These are phyloP conservation scores for Sclerotinia minor DNA, from an alignment of 2,329 filamentous ascomycete genomes.

Conservation along the genomic window DNA sequence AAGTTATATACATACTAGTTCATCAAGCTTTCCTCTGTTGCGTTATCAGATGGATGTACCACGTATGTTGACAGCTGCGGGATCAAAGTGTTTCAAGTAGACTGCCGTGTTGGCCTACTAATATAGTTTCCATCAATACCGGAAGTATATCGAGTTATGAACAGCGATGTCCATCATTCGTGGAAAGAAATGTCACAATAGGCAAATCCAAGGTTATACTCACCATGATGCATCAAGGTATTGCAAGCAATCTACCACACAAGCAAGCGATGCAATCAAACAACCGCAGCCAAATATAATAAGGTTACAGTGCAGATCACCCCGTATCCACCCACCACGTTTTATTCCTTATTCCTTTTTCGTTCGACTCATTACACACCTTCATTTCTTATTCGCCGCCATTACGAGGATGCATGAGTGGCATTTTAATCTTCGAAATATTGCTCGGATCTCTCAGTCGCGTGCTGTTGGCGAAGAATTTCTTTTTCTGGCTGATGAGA, in stretches of 20 bases:
- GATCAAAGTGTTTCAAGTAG: not conserved
- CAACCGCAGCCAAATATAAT: constrained; percentile 10
- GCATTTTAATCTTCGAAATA: not conserved
- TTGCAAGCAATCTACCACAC: constrained; percentile 1
- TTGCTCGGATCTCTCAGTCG: not conserved
- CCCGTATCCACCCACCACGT: constrained; percentile 10
- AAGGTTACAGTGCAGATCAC: constrained; percentile 17
- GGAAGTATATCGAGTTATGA: too few species aligned
- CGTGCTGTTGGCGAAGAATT: not conserved
- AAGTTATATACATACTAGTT: not conserved
- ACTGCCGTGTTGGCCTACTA: not conserved
- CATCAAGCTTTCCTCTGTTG: not conserved
- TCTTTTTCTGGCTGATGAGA: constrained; percentile 2
- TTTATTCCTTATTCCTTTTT: constrained; percentile 21
- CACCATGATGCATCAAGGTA: not conserved
- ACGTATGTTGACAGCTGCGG: constrained; percentile 6
- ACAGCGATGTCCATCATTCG: not conserved
- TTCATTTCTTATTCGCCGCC: constrained; percentile 9
- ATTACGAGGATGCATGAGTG: constrained; percentile 19
- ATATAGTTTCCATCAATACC: not conserved
- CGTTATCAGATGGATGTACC: constrained; percentile 1
- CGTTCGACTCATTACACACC: not conserved
- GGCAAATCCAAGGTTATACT: constrained; percentile 8
- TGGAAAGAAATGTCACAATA: not conserved
- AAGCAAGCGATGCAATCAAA: constrained; percentile 4